Evolutionary conservation across 2,329 filamentous ascomycete genomes (phyloP), one percentile per base, ranked within the genome.

Genomic region (Corynespora cassiicola): DNA sequence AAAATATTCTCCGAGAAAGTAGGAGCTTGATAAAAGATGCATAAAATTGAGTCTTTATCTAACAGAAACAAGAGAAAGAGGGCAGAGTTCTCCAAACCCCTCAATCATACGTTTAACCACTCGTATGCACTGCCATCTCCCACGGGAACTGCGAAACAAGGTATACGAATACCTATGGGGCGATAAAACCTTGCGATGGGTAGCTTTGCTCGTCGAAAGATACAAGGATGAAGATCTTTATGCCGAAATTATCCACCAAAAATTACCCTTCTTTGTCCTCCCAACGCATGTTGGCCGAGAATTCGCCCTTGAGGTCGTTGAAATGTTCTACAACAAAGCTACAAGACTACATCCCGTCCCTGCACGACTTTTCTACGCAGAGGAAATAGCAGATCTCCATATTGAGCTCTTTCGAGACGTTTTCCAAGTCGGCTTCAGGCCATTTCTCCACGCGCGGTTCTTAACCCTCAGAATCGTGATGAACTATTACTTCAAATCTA

Each of bases 361-460:
- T 6, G 15, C 16, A 15, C 12, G 16, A 4, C 10, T 29, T 10
- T 29, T 29, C 11, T 11, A 5, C 15, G 10, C 16, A 6, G 10
- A 36, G 5, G 6, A 17, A 21, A 18, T 29, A 7, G 17, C 18
- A 4, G 9, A 36, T 6, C 11, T 36, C 24, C 27, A 29, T 8
- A 21, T 20, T 14, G 23, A 16, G 6, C 33, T 36, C 6, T n/a
- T 20, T 12, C 6, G 6, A 7, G 33, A 36, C 14, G 7, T 19
- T 21, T 29, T 36, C 25, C 33, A 29, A 9, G 23, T 36, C 8
- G 33, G 33, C 16, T 36, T 36, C 25, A 27, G 29, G 16, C 33
- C 33, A n/a, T 7, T 16, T 7, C 18, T 18, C 17, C 6, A 15
- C 17, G 16, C n/a, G 12, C 33, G 24, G 6, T 3, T n/a, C 12